Evolutionary conservation across 176 grass and related monocot genomes (phyloP).

Genomic region (Guadua angustifolia): DNA sequence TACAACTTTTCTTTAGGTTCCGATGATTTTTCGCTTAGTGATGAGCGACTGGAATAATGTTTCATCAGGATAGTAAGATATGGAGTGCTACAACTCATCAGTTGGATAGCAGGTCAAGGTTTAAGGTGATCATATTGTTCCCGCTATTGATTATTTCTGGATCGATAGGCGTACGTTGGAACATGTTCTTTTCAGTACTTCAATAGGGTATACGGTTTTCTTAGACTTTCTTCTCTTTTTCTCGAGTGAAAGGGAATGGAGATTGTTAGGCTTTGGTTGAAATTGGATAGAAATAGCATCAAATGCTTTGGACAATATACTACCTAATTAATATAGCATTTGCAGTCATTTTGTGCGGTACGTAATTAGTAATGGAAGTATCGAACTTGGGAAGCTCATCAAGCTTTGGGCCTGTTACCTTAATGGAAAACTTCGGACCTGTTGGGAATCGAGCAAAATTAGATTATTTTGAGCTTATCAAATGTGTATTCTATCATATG

Average conservation of each 20-base stretch:
- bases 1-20: constrained; percentile 7
- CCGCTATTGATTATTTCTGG: constrained; percentile 6
- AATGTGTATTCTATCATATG: too few relatives aligned
- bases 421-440: background rate
- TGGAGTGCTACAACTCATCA: too few relatives aligned
- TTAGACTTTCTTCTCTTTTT: background rate
- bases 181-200: background rate
- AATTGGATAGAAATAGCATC: too few relatives aligned
- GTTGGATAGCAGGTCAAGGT: constrained; percentile 16
- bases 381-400: background rate
- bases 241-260: background rate
- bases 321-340: background rate
- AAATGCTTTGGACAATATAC: background rate
- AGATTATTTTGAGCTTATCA: background rate
- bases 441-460: background rate
- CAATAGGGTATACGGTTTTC: background rate
- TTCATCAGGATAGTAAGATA: background rate
- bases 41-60: constrained; percentile 29
- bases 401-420: background rate
- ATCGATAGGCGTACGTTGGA: constrained; percentile 7
- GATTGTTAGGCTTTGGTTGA: background rate
- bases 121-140: background rate
- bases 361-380: background rate
- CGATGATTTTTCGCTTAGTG: background rate
- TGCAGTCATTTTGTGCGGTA: background rate